Percentiles rank a stretch among this genome's conserved stretches.
phyloP scores from a whole-genome alignment of 148 eudicot genomes.

The Fallopia convolvulus region DNA sequence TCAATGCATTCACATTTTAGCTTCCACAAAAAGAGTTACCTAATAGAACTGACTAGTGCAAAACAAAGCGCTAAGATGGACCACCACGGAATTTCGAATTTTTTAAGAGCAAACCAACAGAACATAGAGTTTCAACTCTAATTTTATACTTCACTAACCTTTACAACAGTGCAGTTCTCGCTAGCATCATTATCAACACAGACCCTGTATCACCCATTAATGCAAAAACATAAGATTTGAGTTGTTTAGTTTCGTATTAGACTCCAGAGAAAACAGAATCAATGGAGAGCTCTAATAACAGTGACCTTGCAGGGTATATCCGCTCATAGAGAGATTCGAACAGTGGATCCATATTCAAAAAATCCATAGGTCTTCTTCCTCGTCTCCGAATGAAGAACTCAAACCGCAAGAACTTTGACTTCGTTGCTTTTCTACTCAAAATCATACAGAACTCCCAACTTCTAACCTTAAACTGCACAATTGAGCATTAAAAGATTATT shows the following conservation, averaged over 20 bases:
- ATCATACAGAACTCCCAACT: too few relatives aligned
- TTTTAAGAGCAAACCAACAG: background rate
- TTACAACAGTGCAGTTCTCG: constrained; percentile 71
- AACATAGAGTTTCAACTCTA: background rate
- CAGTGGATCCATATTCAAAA: background rate
- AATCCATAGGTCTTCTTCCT: background rate
- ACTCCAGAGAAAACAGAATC: background rate
- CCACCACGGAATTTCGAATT: too few relatives aligned
- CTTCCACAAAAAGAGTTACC: background rate
- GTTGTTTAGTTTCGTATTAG: background rate
- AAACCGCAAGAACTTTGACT: background rate
- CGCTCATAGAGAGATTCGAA: constrained; percentile 3
- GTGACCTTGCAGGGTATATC: constrained; percentile 3
- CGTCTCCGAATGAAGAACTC: background rate
- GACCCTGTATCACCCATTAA: constrained; percentile 44
- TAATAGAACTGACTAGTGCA: background rate
- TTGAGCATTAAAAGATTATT: background rate
- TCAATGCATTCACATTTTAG: background rate
- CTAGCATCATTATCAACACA: constrained; percentile 61
- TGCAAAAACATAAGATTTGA: background rate
- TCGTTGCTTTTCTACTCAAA: background rate
- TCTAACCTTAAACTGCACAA: background rate
- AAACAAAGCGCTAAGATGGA: background rate
- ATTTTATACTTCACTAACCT: constrained; percentile 35
- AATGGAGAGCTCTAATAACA: background rate